These are phyloP conservation scores for Linum trigynum DNA, from an alignment of 345 rosid species.

Conservation along the genomic window DNA sequence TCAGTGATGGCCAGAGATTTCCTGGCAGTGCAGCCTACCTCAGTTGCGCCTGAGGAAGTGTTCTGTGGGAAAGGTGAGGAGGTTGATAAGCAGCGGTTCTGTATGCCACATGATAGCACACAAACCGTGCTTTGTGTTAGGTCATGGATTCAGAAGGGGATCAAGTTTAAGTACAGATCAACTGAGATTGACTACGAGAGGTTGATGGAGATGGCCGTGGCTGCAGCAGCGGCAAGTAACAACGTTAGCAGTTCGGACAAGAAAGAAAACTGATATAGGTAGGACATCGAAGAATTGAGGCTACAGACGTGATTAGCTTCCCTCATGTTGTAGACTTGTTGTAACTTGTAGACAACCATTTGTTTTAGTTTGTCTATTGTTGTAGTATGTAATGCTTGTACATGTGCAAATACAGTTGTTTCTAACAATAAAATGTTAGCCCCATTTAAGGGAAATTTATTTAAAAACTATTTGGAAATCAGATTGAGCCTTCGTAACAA, in stretches of 20 bases:
- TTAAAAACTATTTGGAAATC: too few species aligned
- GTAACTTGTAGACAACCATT: too few species aligned
- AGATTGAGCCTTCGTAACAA: too few species aligned
- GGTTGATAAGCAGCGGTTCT: conserved; percentile 51
- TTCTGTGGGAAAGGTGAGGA: conserved; percentile 71
- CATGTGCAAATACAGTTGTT: neutral
- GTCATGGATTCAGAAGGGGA: conserved; percentile 75
- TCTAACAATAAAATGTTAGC: neutral
- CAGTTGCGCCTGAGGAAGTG: conserved; percentile 66
- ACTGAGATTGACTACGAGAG: conserved; percentile 72
- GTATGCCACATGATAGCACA: conserved; percentile 65
- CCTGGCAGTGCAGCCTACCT: conserved; percentile 72
- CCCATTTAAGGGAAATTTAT: neutral
- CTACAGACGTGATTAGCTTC: too few species aligned
- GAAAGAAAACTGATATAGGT: conserved; percentile 33
- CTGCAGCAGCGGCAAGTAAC: conserved; percentile 30
- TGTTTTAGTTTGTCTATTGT: too few species aligned
- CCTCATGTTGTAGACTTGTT: too few species aligned
- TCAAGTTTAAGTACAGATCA: conserved; percentile 62
- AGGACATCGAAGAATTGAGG: neutral
- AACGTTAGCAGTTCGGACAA: conserved; percentile 35
- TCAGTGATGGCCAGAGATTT: conserved; percentile 86
- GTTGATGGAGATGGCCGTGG: conserved; percentile 67
- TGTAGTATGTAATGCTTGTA: neutral
- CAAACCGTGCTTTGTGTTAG: conserved; percentile 67